Evolutionary conservation across 768 basidiomycete genomes (phyloP).

Genomic region (Suillus clintonianus): DNA sequence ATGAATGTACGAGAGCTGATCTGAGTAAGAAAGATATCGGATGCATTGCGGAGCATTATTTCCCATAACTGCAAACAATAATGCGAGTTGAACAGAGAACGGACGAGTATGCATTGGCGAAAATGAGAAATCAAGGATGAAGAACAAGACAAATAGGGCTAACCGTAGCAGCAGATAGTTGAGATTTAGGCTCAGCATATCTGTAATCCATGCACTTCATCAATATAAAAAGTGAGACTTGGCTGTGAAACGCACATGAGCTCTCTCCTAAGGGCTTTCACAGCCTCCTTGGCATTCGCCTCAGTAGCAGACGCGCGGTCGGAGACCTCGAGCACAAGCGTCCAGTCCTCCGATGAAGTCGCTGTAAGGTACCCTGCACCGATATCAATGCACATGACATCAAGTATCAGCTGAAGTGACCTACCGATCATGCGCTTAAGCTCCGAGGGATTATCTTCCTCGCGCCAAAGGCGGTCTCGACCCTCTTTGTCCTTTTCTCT

Average conservation of each 20-base stretch:
- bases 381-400: conserved; percentile 6
- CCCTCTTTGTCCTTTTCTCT: conserved; percentile 40
- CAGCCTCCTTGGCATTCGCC: conserved; percentile 78
- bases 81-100: neutral
- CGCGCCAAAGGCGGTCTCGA: conserved; percentile 29
- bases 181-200: conserved; percentile 74
- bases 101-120: neutral
- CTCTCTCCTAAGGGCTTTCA: conserved; percentile 77
- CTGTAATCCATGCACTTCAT: conserved; percentile 32
- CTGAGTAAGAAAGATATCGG: conserved; percentile 69
- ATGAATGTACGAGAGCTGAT: conserved; percentile 76
- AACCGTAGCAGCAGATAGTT: conserved; percentile 76
- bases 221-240: conserved; percentile 6
- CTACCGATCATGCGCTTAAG: conserved; percentile 74
- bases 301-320: conserved; percentile 78
- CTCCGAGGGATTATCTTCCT: conserved; percentile 53
- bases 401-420: conserved; percentile 11
- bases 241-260: conserved; percentile 62
- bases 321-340: conserved; percentile 81
- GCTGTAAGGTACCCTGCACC: conserved; percentile 70
- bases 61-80: conserved; percentile 69
- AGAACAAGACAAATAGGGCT: conserved; percentile 22
- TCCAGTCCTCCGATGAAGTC: conserved; percentile 81
- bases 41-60: conserved; percentile 83
- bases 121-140: conserved; percentile 1